Percentiles rank a stretch among this genome's conserved stretches.
These are phyloP conservation scores for Vachellia pachyceras DNA, from an alignment of 306 rosid genomes.

Conservation along the genomic window DNA sequence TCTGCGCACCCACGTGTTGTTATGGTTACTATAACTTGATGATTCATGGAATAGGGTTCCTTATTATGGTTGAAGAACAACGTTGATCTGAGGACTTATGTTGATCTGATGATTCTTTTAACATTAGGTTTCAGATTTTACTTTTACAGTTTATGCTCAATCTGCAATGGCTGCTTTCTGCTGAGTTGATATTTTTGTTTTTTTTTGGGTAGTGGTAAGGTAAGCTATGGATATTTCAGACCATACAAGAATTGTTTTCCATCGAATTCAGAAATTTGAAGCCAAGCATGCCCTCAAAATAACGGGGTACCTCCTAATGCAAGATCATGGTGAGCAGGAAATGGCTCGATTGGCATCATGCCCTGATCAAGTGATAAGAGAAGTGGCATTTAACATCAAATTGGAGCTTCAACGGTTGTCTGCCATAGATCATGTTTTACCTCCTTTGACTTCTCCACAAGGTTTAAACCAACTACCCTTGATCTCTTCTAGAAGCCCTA, in stretches of 20 bases:
- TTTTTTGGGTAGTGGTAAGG: slow-evolving; percentile 45
- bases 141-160: not conserved
- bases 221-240: slow-evolving; percentile 71
- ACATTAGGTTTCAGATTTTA: not conserved
- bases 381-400: slow-evolving; percentile 51
- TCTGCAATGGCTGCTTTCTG: slow-evolving; percentile 5
- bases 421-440: slow-evolving; percentile 38
- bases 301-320: slow-evolving; percentile 64
- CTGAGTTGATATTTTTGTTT: not conserved
- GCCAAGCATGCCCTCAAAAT: slow-evolving; percentile 65
- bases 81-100: not conserved
- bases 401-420: slow-evolving; percentile 50
- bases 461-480: slow-evolving; percentile 41
- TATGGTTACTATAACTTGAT: slow-evolving; percentile 9
- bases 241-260: slow-evolving; percentile 51
- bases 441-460: slow-evolving; percentile 41
- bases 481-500: slow-evolving; percentile 38
- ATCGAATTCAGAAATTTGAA: slow-evolving; percentile 59
- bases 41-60: slow-evolving; percentile 11
- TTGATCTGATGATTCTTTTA: slow-evolving; percentile 12
- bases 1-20: slow-evolving; percentile 27
- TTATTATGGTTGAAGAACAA: slow-evolving; percentile 15
- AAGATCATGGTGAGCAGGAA: slow-evolving; percentile 59
- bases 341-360: slow-evolving; percentile 57
- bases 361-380: slow-evolving; percentile 57